Evolutionary conservation across 2,329 filamentous ascomycete species (phyloP).

Genomic region (Fusarium goolgardi): DNA sequence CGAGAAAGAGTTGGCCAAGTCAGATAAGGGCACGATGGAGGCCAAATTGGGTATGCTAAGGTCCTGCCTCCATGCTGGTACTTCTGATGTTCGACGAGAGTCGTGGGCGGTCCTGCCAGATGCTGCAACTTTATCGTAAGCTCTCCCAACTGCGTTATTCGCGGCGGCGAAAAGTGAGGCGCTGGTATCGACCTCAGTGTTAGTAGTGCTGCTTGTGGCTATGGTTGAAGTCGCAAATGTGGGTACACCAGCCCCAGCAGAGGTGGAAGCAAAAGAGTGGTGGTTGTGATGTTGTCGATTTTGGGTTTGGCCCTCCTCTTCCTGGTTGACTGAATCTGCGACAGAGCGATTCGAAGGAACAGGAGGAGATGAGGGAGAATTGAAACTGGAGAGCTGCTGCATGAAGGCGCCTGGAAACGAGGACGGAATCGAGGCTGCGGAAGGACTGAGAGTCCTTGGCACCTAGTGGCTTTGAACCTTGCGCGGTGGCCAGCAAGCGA

Average conservation of each 20-base stretch:
- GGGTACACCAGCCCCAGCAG: slow-evolving; percentile 21
- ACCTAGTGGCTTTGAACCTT: slow-evolving; percentile 43
- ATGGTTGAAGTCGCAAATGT: slow-evolving; percentile 21
- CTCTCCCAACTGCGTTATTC: slow-evolving; percentile 20
- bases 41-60: slow-evolving; percentile 37
- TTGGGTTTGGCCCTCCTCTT: slow-evolving; percentile 23
- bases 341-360: slow-evolving; percentile 20
- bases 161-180: slow-evolving; percentile 25
- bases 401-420: slow-evolving; percentile 49
- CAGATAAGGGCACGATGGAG: slow-evolving; percentile 32
- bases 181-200: slow-evolving; percentile 19
- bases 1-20: slow-evolving; percentile 18
- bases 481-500: slow-evolving; percentile 43
- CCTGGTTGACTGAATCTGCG: slow-evolving; percentile 32
- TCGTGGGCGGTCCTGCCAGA: slow-evolving; percentile 31
- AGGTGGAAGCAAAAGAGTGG: slow-evolving; percentile 20
- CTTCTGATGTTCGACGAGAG: slow-evolving; percentile 22
- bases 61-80: slow-evolving; percentile 42
- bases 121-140: slow-evolving; percentile 28
- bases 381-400: slow-evolving; percentile 46
- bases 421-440: slow-evolving; percentile 46
- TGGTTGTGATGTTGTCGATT: slow-evolving; percentile 12
- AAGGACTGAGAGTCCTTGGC: slow-evolving; percentile 46
- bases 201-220: slow-evolving; percentile 10
- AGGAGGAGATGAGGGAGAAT: slow-evolving; percentile 39